Conservation (phyloP, 2,329 filamentous ascomycete species). For the Hypoxylon sp. region DNA sequence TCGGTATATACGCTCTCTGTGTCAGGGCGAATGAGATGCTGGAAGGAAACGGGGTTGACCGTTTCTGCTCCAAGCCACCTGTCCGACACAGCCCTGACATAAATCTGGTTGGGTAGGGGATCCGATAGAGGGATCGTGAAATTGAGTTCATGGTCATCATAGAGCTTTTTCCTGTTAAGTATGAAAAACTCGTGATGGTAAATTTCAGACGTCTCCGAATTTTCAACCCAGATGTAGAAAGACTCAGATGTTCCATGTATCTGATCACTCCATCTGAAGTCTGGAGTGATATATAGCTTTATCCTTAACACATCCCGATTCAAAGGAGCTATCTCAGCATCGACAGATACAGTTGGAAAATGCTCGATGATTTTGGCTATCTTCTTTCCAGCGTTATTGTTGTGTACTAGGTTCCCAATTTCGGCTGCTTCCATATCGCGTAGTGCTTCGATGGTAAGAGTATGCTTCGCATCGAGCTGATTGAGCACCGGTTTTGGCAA, state of each 20-base stretch:
- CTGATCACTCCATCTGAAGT: slow-evolving; percentile 95
- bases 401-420: slow-evolving; percentile 92
- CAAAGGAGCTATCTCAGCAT: slow-evolving; percentile 93
- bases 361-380: slow-evolving; percentile 87
- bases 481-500: slow-evolving; percentile 85
- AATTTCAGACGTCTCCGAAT: slow-evolving; percentile 96
- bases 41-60: slow-evolving; percentile 94
- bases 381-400: slow-evolving; percentile 86
- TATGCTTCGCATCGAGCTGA: slow-evolving; percentile 86
- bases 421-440: slow-evolving; percentile 94
- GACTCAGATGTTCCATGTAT: slow-evolving; percentile 95
- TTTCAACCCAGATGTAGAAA: slow-evolving; percentile 99
- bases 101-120: slow-evolving; percentile 94
- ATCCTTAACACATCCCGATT: slow-evolving; percentile 97
- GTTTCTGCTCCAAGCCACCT: slow-evolving; percentile 97
- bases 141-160: slow-evolving; percentile 97
- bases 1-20: slow-evolving; percentile 98
- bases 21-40: slow-evolving; percentile 96
- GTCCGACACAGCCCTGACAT: slow-evolving; percentile 94
- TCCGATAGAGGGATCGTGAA: slow-evolving; percentile 97
- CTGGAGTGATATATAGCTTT: slow-evolving; percentile 85
- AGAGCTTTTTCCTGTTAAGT: slow-evolving; percentile 86
- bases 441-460: slow-evolving; percentile 82
- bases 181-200: slow-evolving; percentile 99
- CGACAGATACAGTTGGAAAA: slow-evolving; percentile 91